A percentile compares a stretch with the other conserved stretches of the same genome.
Evolutionary conservation across 176 grass and related monocot genomes (phyloP).

Genomic region (Cenchrus fungigraminus): DNA sequence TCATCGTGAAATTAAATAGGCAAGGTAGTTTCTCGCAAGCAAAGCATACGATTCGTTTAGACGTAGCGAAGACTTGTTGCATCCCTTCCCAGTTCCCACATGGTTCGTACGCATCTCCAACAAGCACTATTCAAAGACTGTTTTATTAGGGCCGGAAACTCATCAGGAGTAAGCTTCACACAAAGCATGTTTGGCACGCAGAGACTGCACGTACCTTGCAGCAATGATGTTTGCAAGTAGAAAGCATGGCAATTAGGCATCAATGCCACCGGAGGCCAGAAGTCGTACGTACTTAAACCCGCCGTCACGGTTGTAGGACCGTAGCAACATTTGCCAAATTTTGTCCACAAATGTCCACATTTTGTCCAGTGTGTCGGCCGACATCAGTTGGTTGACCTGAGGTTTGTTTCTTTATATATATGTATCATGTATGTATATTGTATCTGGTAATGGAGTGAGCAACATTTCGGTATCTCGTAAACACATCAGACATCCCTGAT

Average conservation of each 20-base stretch:
- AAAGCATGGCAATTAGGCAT: slow-evolving; percentile 41
- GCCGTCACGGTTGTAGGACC: slow-evolving; percentile 22
- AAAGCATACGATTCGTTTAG: slow-evolving; percentile 12
- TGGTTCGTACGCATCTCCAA: not conserved
- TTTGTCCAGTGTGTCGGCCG: not conserved
- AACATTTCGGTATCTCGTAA: not conserved
- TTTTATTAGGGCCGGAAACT: not conserved
- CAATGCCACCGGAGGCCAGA: not conserved
- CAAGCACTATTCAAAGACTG: slow-evolving; percentile 26
- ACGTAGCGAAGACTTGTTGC: not conserved
- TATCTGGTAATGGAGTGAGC: not conserved
- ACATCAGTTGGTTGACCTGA: not conserved
- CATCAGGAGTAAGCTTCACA: slow-evolving; percentile 45
- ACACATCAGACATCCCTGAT: not conserved
- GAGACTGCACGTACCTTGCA: slow-evolving; percentile 31
- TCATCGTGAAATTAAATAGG: not conserved
- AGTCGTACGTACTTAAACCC: slow-evolving; percentile 3
- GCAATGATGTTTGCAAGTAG: slow-evolving; percentile 50
- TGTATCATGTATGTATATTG: too few relatives aligned
- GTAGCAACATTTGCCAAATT: slow-evolving; percentile 2
- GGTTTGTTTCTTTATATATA: not conserved
- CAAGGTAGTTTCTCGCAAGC: slow-evolving; percentile 27
- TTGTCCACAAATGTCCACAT: not conserved
- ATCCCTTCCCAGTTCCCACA: not conserved
- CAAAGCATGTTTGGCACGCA: slow-evolving; percentile 49